phyloP scores from a whole-genome alignment of 139 green algal species.

The Chlorella sp. region DNA sequence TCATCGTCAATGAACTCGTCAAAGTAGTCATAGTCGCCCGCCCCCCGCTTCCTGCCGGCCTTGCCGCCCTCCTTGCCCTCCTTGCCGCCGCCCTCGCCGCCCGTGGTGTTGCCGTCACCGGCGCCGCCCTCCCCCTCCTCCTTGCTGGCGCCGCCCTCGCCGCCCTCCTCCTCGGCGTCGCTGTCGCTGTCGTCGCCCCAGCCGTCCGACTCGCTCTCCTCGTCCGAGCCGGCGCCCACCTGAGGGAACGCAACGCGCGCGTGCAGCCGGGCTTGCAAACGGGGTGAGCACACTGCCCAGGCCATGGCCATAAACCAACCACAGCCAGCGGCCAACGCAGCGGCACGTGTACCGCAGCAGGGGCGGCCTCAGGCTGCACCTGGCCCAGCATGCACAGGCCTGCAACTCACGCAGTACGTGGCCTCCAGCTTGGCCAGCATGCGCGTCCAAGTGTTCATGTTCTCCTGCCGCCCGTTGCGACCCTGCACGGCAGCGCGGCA shows the following conservation, averaged over 20 bases:
- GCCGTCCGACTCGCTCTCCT: not conserved
- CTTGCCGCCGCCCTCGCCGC: slow-evolving; percentile 5
- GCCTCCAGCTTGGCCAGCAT: slow-evolving; percentile 30
- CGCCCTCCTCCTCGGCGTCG: slow-evolving; percentile 14
- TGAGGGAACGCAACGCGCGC: not conserved
- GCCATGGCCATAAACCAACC: too few relatives aligned
- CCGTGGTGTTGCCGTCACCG: not conserved
- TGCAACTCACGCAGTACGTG: slow-evolving; percentile 16
- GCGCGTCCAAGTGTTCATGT: slow-evolving; percentile 2
- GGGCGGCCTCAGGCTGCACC: not conserved
- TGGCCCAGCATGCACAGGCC: not conserved
- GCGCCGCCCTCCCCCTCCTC: slow-evolving; percentile 5
- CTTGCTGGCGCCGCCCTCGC: slow-evolving; percentile 12
- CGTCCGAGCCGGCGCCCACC: slow-evolving; percentile 4
- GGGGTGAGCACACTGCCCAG: too few relatives aligned
- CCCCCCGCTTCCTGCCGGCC: not conserved
- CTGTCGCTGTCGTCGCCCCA: not conserved
- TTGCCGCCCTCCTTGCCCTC: not conserved
- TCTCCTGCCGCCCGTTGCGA: not conserved
- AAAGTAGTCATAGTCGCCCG: slow-evolving; percentile 28
- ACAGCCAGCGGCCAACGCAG: too few relatives aligned
- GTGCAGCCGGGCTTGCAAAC: too few relatives aligned
- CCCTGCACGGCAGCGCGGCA: slow-evolving; percentile 1
- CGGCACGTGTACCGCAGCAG: too few relatives aligned
- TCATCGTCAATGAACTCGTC: slow-evolving; percentile 47